Base-by-base conservation (phyloP, 208 protist species). In the Leishmania gerbilli region DNA sequence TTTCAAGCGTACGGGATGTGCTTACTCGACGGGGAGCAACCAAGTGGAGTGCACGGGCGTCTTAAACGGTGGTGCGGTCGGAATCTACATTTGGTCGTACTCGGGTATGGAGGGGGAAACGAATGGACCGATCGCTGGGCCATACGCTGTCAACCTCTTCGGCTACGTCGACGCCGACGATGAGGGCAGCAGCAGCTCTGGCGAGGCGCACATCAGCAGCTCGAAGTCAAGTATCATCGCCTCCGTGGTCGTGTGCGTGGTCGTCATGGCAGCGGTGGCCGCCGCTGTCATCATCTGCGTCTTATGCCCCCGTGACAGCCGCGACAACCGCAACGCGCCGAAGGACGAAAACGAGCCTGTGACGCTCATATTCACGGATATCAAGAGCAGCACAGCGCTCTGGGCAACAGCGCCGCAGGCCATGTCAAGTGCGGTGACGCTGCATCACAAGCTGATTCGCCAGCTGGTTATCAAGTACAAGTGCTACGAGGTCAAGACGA, bases 401-500 rank as follows among this genome's bases (percentile, higher is more conserved):
- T 97, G 94, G 94, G 76, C 82, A 19, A 79, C 53, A 17, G 69
- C 82, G 67, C 75, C 90, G 42, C 47, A 81, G 24, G 77, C 74
- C 24, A 97, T 96, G 94, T 55, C 60, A 45, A 6, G 34, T 27
- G 81, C 91, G 17, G 76, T 95, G 31, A 55, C 81, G 67, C 71
- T 85, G 15, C 89, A 96, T 83, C 88, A 96, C 65, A 55, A 74
- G 56, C 71, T 94, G 47, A 85, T 93, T 42, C 91, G 94, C 58
- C 79, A 79, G 62, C 78, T 90, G 56, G 90, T 97, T 69, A 80
- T 84, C 47, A 86, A 82, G 79, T 79, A 90, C 82, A 86, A 84
- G 84, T 92, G 84, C 67, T 92, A 94, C 68, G 91, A 95, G 79
- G 93, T 96, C 55, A 95, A 96, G 84, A 91, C 84, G 27, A 85